Evolutionary conservation across 164 flowering plant species (phyloP).

Genomic region (Vitis rupestris): DNA sequence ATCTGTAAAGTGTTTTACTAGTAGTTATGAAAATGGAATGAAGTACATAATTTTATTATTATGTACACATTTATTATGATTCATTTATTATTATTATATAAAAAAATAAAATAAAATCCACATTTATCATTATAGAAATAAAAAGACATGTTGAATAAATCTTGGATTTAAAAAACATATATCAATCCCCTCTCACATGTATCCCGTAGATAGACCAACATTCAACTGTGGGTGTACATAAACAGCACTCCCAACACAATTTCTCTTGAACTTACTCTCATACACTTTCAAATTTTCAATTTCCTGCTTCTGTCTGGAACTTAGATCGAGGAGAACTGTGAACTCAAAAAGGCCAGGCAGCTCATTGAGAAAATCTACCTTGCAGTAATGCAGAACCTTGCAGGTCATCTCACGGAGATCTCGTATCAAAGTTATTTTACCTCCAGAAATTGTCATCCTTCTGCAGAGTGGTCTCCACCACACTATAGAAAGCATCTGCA

Average conservation of each 20-base stretch:
- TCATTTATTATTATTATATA: too few relatives aligned
- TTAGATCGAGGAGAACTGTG: constrained; percentile 65
- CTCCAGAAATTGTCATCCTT: constrained; percentile 54
- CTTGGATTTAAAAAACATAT: too few relatives aligned
- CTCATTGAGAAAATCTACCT: constrained; percentile 85
- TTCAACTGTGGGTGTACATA: constrained; percentile 69
- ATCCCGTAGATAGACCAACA: too few relatives aligned
- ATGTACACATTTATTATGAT: too few relatives aligned
- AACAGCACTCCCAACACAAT: constrained; percentile 57
- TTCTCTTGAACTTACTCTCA: constrained; percentile 49
- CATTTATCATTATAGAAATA: too few relatives aligned
- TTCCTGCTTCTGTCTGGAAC: constrained; percentile 45
- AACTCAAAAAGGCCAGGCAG: constrained; percentile 86
- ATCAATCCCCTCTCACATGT: too few relatives aligned
- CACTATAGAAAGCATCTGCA: constrained; percentile 54
- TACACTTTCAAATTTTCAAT: constrained; percentile 36
- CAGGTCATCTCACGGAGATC: constrained; percentile 86
- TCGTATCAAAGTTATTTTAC: constrained; percentile 60
- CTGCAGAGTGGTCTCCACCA: constrained; percentile 73
- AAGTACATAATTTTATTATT: too few relatives aligned
- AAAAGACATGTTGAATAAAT: too few relatives aligned
- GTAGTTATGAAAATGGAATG: too few relatives aligned
- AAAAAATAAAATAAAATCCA: too few relatives aligned
- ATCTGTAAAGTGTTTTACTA: too few relatives aligned
- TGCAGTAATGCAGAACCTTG: constrained; percentile 82